Percentiles rank a stretch among this genome's conserved stretches.
These are phyloP conservation scores for Elaphomyces granulatus DNA, from an alignment of 495 filamentous ascomycete genomes.

Conservation along the genomic window DNA sequence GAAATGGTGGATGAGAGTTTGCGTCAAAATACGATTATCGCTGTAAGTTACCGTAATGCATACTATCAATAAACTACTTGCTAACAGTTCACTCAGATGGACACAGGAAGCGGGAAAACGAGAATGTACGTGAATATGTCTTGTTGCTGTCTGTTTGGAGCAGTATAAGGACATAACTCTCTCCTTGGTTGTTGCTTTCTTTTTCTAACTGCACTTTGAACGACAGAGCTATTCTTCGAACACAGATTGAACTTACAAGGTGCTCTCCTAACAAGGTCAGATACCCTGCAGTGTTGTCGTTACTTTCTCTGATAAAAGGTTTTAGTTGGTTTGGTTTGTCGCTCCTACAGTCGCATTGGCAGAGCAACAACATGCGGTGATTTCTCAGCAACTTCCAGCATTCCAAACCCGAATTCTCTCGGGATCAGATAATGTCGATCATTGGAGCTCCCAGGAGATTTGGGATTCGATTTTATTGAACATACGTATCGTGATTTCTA, in stretches of 20 bases:
- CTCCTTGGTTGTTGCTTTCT: no score
- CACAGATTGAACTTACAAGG: slow-evolving; percentile 57
- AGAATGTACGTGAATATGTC: slow-evolving; percentile 61
- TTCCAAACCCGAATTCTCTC: slow-evolving; percentile 49
- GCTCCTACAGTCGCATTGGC: slow-evolving; percentile 64
- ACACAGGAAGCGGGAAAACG: slow-evolving; percentile 87
- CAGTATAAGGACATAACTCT: no score
- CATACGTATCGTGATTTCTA: slow-evolving; percentile 61
- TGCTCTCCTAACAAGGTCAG: slow-evolving; percentile 44
- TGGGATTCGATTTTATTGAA: slow-evolving; percentile 63
- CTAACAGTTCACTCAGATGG: slow-evolving; percentile 47
- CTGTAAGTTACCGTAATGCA: slow-evolving; percentile 32
- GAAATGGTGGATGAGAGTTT: slow-evolving; percentile 86
- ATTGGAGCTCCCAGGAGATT: slow-evolving; percentile 53
- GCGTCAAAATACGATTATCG: slow-evolving; percentile 68
- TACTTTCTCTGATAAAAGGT: slow-evolving; percentile 9
- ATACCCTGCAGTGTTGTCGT: neutral
- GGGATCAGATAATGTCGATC: slow-evolving; percentile 54
- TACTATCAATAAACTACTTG: neutral
- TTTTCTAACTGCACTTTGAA: no score
- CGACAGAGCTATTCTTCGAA: slow-evolving; percentile 66
- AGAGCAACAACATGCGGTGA: slow-evolving; percentile 52
- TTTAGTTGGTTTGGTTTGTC: slow-evolving; percentile 72
- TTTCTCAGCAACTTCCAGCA: slow-evolving; percentile 46
- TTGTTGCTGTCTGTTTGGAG: no score